A percentile compares a stretch with the other conserved stretches of the same genome.
Conservation (phyloP, 2,329 filamentous ascomycete genomes). For the Mariannaea sp. region DNA sequence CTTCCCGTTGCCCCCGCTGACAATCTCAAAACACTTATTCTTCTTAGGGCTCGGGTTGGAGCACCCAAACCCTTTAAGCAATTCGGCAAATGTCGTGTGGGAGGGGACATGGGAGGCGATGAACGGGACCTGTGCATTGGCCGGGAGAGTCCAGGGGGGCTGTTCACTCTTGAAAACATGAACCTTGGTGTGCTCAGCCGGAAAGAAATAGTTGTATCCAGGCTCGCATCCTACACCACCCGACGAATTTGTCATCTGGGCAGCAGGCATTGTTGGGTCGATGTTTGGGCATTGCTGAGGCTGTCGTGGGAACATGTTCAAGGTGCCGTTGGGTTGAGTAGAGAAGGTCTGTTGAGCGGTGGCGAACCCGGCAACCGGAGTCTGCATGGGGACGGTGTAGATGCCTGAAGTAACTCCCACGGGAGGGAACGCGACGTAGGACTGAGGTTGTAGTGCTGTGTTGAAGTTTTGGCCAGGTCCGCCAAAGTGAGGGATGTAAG, state of each 20-base stretch:
- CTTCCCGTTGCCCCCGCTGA: constrained; percentile 57
- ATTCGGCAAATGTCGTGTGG: constrained; percentile 57
- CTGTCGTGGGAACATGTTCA: constrained; percentile 44
- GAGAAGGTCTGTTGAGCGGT: constrained; percentile 37
- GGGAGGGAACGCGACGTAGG: constrained; percentile 28
- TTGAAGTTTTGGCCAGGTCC: constrained; percentile 44
- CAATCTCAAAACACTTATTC: constrained; percentile 62
- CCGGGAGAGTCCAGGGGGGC: constrained; percentile 58
- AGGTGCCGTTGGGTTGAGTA: constrained; percentile 46
- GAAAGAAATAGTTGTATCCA: constrained; percentile 68
- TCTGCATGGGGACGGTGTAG: constrained; percentile 22
- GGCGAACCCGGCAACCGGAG: constrained; percentile 32
- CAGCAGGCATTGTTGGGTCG: constrained; percentile 53
- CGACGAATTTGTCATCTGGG: constrained; percentile 60
- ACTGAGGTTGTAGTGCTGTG: constrained; percentile 25
- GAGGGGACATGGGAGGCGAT: constrained; percentile 58
- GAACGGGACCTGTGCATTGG: constrained; percentile 50
- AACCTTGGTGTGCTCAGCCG: constrained; percentile 60
- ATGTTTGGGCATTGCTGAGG: constrained; percentile 50
- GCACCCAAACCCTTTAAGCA: constrained; percentile 64
- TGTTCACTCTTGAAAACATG: constrained; percentile 59
- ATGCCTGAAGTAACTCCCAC: constrained; percentile 9
- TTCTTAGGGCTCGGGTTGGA: constrained; percentile 54
- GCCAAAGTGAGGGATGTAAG: constrained; percentile 46
- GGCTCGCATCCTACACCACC: constrained; percentile 64